These are phyloP conservation scores for Leptographium lundbergii DNA, from an alignment of 2,329 filamentous ascomycete genomes.

Conservation along the genomic window DNA sequence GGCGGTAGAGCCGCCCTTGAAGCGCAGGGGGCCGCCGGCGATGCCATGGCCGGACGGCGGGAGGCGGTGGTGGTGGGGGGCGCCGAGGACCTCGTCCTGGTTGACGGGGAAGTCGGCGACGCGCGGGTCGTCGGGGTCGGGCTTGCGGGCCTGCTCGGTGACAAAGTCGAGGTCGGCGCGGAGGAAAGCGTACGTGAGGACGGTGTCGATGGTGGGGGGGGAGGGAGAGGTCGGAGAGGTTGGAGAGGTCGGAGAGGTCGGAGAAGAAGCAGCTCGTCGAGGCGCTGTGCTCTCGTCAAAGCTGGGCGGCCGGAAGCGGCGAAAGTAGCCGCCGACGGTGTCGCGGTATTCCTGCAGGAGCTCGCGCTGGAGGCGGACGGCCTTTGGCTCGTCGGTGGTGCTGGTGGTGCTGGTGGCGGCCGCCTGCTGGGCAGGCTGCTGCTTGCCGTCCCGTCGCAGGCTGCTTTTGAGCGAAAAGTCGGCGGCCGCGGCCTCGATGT, in stretches of 20 bases:
- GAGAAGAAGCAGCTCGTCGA: neutral
- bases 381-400: neutral
- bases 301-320: constrained; percentile 71
- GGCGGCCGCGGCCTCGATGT: constrained; percentile 70
- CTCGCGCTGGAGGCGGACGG: constrained; percentile 47
- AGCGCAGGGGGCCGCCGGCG: constrained; percentile 56
- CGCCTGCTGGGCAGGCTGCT: constrained; percentile 15
- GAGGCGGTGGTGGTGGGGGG: constrained; percentile 26
- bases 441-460: constrained; percentile 31
- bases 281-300: constrained; percentile 34
- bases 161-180: constrained; percentile 93
- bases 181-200: constrained; percentile 85
- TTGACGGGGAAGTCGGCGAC: constrained; percentile 69
- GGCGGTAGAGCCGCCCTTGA: constrained; percentile 88
- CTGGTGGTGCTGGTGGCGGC: constrained; percentile 4
- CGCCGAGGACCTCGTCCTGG: constrained; percentile 68
- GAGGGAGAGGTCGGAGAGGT: neutral
- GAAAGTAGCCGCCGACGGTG: constrained; percentile 87
- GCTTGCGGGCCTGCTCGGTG: constrained; percentile 71
- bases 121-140: constrained; percentile 58
- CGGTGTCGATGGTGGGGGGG: constrained; percentile 53
- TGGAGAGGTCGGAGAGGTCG: constrained; percentile 3
- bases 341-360: constrained; percentile 69
- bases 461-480: constrained; percentile 71
- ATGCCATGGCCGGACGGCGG: constrained; percentile 49